phyloP scores from a whole-genome alignment of 169 alveolate genomes.

The Eimeria sp. region DNA sequence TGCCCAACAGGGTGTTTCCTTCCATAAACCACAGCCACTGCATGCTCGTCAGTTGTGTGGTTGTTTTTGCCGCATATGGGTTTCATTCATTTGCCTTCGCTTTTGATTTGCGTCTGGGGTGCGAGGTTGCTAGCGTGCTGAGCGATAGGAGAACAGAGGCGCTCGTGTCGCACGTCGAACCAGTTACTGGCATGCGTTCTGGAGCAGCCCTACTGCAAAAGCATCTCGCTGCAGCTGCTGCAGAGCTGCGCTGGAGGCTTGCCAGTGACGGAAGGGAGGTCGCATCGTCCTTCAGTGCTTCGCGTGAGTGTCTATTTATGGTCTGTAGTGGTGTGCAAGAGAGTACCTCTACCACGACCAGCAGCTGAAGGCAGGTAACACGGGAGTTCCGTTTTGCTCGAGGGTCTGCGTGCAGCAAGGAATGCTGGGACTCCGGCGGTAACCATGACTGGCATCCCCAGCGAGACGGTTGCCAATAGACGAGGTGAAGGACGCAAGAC shows the following conservation, averaged over 20 bases:
- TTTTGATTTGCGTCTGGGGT: slow-evolving; percentile 10
- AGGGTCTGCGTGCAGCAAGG: neutral
- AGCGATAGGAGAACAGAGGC: slow-evolving; percentile 66
- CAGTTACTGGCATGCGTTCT: slow-evolving; percentile 75
- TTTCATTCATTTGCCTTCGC: neutral
- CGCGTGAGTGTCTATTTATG: neutral
- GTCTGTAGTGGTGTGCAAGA: too few relatives aligned
- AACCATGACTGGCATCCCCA: neutral
- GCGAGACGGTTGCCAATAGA: neutral
- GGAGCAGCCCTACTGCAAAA: slow-evolving; percentile 66
- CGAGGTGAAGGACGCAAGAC: neutral
- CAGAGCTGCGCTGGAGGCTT: slow-evolving; percentile 63
- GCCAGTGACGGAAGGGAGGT: slow-evolving; percentile 25
- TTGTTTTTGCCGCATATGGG: neutral
- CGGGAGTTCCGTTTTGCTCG: neutral
- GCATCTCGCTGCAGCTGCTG: slow-evolving; percentile 71
- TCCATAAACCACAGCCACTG: neutral
- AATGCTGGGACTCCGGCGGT: neutral
- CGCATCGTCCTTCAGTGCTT: neutral
- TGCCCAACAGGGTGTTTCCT: neutral
- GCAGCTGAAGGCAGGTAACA: slow-evolving; percentile 11
- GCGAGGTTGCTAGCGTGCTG: slow-evolving; percentile 67
- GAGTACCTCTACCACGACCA: neutral
- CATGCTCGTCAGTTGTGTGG: neutral
- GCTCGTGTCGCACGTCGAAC: slow-evolving; percentile 62